Base-by-base conservation (phyloP, 2,329 filamentous ascomycete species). In the Xylaria sp. region DNA sequence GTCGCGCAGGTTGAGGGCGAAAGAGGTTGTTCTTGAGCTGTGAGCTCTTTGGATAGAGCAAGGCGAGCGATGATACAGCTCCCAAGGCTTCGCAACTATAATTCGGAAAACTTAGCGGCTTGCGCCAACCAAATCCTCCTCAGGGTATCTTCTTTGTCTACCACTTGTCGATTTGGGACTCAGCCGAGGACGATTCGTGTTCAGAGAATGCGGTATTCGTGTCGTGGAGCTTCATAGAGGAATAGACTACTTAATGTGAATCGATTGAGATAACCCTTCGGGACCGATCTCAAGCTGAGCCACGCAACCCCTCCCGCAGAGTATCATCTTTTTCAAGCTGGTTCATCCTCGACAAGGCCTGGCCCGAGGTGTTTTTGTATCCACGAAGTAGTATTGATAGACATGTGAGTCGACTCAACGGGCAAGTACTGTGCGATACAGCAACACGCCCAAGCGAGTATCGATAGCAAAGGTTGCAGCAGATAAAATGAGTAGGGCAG, bases 241-340 rank as follows among this genome's bases (percentile, higher is more conserved):
- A 61, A n/a, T 62, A 57, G 39, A 52, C 39, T 13, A 48, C 57
- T n/a, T 28, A 46, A 58, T 51, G 58, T 23, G 37, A 62, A 62
- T 65, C 48, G 18, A 68, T 56, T 60, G 23, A 34, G 15, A 61
- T 51, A 28, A 25, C n/a, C 25, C 32, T 51, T 50, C 20, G 25
- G 41, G 32, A 23, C 20, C 48, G 20, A 48, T 25, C 48, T 61
- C 37, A 32, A 56, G 41, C 23, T 25, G 15, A 37, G 39, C 50
- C 37, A 20, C 23, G 8, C 28, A 60, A 46, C 44, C 39, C 55
- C 28, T 50, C n/a, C 8, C 48, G 12, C 41, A 41, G 44, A 64
- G 20, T 56, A 60, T 13, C 23, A 37, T 41, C 50, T n/a, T 64
- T 50, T 55, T 48, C 55, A 60, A 60, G 20, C 39, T 48, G 34